phyloP scores from a whole-genome alignment of 306 rosid genomes.

The Cucumis hystrix region DNA sequence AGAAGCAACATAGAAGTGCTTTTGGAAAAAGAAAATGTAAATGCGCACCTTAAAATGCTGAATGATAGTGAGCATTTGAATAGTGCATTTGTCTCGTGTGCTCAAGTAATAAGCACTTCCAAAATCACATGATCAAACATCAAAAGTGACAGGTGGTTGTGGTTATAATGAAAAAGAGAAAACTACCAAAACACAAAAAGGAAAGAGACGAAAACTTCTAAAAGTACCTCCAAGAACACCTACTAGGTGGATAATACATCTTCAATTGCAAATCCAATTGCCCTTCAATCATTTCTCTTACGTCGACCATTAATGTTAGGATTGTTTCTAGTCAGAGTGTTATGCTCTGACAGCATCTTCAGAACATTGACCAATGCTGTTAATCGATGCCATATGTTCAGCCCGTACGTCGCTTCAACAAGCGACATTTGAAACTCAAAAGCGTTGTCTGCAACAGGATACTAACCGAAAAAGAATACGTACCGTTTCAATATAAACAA shows the following conservation, averaged over 20 bases:
- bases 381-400: constrained; percentile 78
- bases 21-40: neutral
- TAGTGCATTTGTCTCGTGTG: neutral
- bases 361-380: constrained; percentile 65
- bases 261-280: neutral
- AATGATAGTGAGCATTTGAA: neutral
- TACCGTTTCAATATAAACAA: neutral
- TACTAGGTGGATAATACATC: neutral
- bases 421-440: constrained; percentile 80
- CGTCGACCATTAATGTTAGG: neutral
- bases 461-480: constrained; percentile 20
- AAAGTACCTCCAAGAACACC: neutral
- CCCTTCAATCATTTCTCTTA: neutral
- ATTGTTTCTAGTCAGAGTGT: constrained; percentile 18
- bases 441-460: constrained; percentile 76
- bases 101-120: neutral
- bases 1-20: neutral
- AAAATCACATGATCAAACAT: neutral
- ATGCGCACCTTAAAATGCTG: neutral
- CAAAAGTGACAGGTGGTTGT: neutral
- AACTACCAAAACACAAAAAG: neutral
- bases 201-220: neutral
- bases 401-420: constrained; percentile 69
- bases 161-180: neutral
- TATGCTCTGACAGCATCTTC: constrained; percentile 56